Percentiles rank a stretch among this genome's conserved stretches.
phyloP scores from a whole-genome alignment of 441 rosid genomes.

The Syzygium malaccense region DNA sequence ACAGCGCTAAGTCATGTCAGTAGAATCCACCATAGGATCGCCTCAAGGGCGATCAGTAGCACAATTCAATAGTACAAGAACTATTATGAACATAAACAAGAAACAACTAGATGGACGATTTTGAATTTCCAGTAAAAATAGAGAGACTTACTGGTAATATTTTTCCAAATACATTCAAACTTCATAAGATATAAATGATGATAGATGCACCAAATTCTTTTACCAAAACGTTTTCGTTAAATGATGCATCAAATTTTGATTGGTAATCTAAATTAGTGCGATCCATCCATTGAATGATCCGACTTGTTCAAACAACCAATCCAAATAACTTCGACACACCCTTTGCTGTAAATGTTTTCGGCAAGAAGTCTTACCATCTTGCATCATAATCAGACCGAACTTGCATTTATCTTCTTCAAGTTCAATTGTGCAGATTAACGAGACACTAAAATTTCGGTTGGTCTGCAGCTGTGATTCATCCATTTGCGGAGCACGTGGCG shows the following conservation, averaged over 20 bases:
- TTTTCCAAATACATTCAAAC: no score
- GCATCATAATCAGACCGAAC: background rate
- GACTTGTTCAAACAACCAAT: background rate
- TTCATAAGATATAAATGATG: no score
- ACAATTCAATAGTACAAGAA: background rate
- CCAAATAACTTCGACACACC: background rate
- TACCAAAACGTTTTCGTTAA: background rate
- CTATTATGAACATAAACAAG: background rate
- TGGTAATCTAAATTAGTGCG: background rate
- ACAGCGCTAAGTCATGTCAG: background rate
- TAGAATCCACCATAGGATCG: background rate
- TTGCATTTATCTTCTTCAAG: background rate
- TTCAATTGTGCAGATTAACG: background rate
- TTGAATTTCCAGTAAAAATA: no score
- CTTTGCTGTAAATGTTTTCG: background rate
- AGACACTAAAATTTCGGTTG: background rate
- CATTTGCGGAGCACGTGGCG: constrained; percentile 31
- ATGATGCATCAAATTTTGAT: background rate
- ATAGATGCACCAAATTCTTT: background rate
- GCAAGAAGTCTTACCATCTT: background rate
- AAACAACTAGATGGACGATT: background rate
- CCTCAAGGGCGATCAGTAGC: background rate
- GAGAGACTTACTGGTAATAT: no score
- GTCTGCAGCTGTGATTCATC: constrained; percentile 35
- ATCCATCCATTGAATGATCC: background rate